Conservation (phyloP, 495 filamentous ascomycete species). For the Talaromyces stipitatus region DNA sequence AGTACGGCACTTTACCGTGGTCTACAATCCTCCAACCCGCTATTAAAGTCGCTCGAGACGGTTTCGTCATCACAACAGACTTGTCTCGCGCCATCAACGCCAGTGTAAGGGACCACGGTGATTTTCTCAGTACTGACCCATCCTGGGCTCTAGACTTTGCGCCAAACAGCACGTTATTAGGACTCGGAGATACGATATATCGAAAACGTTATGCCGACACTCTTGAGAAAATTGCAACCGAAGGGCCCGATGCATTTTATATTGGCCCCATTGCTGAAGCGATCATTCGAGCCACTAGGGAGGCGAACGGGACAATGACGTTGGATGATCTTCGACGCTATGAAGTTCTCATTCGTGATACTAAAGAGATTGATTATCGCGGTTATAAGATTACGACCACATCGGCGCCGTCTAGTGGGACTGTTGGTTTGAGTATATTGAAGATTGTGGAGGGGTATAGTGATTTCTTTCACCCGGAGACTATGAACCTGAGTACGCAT, state of each 20-base stretch:
- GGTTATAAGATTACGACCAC: slow-evolving; percentile 59
- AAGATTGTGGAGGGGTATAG: slow-evolving; percentile 73
- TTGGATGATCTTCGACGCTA: slow-evolving; percentile 69
- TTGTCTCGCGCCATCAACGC: slow-evolving; percentile 55
- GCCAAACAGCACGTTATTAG: slow-evolving; percentile 64
- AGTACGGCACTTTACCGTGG: slow-evolving; percentile 68
- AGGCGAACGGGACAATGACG: slow-evolving; percentile 72
- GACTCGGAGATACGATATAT: slow-evolving; percentile 68
- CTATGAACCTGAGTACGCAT: slow-evolving; percentile 61
- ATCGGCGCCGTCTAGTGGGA: slow-evolving; percentile 66
- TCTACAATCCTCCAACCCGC: slow-evolving; percentile 60
- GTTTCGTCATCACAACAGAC: slow-evolving; percentile 65
- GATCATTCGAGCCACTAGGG: slow-evolving; percentile 58
- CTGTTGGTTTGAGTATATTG: slow-evolving; percentile 62
- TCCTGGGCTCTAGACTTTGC: slow-evolving; percentile 84
- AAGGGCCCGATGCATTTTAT: slow-evolving; percentile 72
- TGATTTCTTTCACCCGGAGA: slow-evolving; percentile 43
- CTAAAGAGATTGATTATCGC: slow-evolving; percentile 61
- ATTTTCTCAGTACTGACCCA: slow-evolving; percentile 66
- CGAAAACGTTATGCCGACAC: slow-evolving; percentile 72
- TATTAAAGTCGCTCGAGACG: slow-evolving; percentile 63
- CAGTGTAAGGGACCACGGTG: slow-evolving; percentile 16
- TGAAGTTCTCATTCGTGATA: slow-evolving; percentile 49
- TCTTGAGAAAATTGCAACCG: slow-evolving; percentile 61
- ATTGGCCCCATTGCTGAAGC: slow-evolving; percentile 62